phyloP scores from a whole-genome alignment of 495 filamentous ascomycete genomes.

The Aspergillus campestris region DNA sequence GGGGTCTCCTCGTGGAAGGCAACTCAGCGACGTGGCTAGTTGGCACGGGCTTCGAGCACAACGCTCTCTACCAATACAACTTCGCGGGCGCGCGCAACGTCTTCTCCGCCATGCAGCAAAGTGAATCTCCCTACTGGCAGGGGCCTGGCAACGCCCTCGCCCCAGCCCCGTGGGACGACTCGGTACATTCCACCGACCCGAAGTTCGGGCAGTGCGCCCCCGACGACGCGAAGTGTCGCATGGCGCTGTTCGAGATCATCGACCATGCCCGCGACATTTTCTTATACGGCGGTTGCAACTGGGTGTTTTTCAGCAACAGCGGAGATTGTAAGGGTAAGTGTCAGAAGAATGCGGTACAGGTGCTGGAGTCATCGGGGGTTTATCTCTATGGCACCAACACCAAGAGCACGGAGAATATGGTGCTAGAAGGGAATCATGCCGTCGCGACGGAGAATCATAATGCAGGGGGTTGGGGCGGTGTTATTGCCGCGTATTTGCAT shows the following conservation, averaged over 20 bases:
- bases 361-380: constrained; percentile 20
- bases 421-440: constrained; percentile 20
- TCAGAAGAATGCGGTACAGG: constrained; percentile 34
- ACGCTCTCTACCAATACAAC: constrained; percentile 45
- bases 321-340: constrained; percentile 32
- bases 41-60: constrained; percentile 37
- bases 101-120: constrained; percentile 37
- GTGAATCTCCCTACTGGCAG: constrained; percentile 44
- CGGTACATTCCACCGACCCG: constrained; percentile 32
- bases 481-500: constrained; percentile 38
- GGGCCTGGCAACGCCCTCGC: constrained; percentile 26
- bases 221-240: constrained; percentile 31
- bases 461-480: constrained; percentile 50
- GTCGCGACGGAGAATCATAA: constrained; percentile 34
- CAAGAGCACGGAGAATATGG: constrained; percentile 35
- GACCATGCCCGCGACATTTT: constrained; percentile 38
- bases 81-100: constrained; percentile 39
- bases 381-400: constrained; percentile 37
- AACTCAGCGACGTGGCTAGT: constrained; percentile 35
- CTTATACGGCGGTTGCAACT: constrained; percentile 46
- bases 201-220: constrained; percentile 25
- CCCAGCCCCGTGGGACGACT: constrained; percentile 35
- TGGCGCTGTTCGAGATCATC: constrained; percentile 32
- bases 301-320: constrained; percentile 44
- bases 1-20: constrained; percentile 42